phyloP scores from a whole-genome alignment of 345 rosid species.

The Reutealis trisperma region DNA sequence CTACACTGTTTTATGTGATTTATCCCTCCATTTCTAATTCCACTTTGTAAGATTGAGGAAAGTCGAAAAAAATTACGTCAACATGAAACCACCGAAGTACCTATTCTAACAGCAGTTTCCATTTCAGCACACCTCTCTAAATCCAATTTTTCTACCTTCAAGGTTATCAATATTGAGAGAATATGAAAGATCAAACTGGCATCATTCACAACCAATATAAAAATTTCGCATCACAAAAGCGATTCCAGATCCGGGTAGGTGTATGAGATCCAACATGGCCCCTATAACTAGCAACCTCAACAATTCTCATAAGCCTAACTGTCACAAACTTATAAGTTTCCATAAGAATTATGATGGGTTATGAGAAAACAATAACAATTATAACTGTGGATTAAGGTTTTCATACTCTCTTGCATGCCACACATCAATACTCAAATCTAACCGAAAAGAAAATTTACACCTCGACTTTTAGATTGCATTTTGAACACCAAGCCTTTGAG shows the following conservation, averaged over 20 bases:
- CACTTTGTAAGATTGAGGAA: not conserved
- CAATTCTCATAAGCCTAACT: not conserved
- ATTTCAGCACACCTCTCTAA: too few relatives aligned
- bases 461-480: not conserved
- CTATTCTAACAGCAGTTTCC: not conserved
- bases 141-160: not conserved
- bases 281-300: not conserved
- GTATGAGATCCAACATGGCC: not conserved
- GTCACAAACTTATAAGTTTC: not conserved
- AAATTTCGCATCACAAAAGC: not conserved
- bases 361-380: not conserved
- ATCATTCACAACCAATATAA: not conserved
- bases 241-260: not conserved
- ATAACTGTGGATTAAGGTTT: not conserved
- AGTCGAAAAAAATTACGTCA: not conserved
- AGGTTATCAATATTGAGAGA: not conserved
- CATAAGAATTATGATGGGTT: not conserved
- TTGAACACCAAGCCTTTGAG: not conserved
- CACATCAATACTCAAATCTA: not conserved
- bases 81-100: not conserved
- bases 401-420: not conserved
- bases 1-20: not conserved
- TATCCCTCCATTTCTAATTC: not conserved
- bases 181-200: not conserved
- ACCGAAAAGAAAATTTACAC: not conserved